phyloP scores from a whole-genome alignment of 371 early-diverging fungal genomes.

The Rhizomucor miehei region DNA sequence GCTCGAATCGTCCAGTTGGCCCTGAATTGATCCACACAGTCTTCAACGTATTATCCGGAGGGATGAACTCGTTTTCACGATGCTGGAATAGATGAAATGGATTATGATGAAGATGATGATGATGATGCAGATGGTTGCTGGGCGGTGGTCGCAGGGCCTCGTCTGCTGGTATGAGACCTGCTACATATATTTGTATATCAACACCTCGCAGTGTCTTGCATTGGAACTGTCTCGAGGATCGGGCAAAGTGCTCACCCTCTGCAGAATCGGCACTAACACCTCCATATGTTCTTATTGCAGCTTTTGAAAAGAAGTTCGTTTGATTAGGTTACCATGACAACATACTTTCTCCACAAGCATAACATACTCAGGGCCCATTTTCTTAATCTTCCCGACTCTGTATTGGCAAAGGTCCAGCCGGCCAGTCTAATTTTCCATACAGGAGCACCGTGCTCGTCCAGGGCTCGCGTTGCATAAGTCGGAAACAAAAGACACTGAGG shows the following conservation, averaged over 20 bases:
- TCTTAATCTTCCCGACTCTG: conserved; percentile 32
- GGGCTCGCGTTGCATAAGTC: conserved; percentile 28
- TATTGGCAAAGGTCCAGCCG: conserved; percentile 43
- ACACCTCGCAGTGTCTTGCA: conserved; percentile 35
- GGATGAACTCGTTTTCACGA: not conserved
- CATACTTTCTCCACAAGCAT: no score
- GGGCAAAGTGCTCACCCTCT: conserved; percentile 39
- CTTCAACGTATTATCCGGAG: conserved; percentile 19
- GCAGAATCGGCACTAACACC: conserved; percentile 32
- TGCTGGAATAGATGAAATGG: conserved; percentile 9
- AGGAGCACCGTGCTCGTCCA: conserved; percentile 7
- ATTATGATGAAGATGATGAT: not conserved
- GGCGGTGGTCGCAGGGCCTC: not conserved
- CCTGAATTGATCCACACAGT: conserved; percentile 28
- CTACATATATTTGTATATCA: conserved; percentile 14
- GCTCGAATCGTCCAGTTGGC: conserved; percentile 33
- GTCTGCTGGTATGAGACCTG: conserved; percentile 5
- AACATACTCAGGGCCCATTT: conserved; percentile 25
- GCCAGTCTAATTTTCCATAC: conserved; percentile 27
- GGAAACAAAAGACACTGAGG: conserved; percentile 43
- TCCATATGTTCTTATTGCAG: conserved; percentile 41
- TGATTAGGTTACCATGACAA: no score
- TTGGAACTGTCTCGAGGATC: conserved; percentile 37
- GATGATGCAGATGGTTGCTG: conserved; percentile 2
- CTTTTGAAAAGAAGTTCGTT: conserved; percentile 6